Evolutionary conservation across 371 early-diverging fungal genomes (phyloP).

Genomic region (Syncephalastrum contaminatum): DNA sequence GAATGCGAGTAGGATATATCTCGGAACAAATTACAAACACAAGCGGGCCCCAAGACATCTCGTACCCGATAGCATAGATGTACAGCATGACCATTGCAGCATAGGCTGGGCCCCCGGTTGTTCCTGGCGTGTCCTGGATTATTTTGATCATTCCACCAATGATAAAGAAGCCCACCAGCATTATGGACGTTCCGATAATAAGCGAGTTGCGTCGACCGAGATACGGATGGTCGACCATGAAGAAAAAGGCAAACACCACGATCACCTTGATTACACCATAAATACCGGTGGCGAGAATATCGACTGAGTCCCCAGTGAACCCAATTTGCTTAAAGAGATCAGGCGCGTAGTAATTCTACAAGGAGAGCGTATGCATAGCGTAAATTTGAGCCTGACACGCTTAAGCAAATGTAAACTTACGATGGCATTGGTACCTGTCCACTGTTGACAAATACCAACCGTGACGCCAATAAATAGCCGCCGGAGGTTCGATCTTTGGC

Average conservation of each 20-base stretch:
- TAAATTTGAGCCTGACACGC: neutral
- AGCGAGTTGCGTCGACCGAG: slow-evolving; percentile 43
- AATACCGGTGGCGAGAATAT: slow-evolving; percentile 49
- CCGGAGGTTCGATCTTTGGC: slow-evolving; percentile 38
- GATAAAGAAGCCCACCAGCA: slow-evolving; percentile 36
- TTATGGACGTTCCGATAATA: slow-evolving; percentile 38
- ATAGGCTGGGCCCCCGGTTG: slow-evolving; percentile 31
- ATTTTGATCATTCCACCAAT: slow-evolving; percentile 37
- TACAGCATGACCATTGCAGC: slow-evolving; percentile 44
- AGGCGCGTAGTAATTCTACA: slow-evolving; percentile 60
- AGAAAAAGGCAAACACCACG: slow-evolving; percentile 42
- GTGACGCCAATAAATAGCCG: slow-evolving; percentile 50
- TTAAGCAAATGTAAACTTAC: slow-evolving; percentile 21
- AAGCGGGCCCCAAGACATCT: slow-evolving; percentile 66
- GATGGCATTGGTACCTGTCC: slow-evolving; percentile 69
- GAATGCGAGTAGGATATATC: slow-evolving; percentile 51
- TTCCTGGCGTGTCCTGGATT: slow-evolving; percentile 16
- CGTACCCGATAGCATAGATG: slow-evolving; percentile 50
- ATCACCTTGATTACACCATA: slow-evolving; percentile 49
- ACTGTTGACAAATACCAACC: slow-evolving; percentile 65
- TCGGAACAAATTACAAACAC: slow-evolving; percentile 72
- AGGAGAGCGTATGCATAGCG: neutral
- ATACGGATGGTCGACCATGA: slow-evolving; percentile 36
- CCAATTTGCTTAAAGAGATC: slow-evolving; percentile 53
- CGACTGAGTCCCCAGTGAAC: slow-evolving; percentile 29